A percentile compares a stretch with the other conserved stretches of the same genome.
phyloP scores from a whole-genome alignment of 139 green algal genomes.

The Parachlorella kessleri region DNA sequence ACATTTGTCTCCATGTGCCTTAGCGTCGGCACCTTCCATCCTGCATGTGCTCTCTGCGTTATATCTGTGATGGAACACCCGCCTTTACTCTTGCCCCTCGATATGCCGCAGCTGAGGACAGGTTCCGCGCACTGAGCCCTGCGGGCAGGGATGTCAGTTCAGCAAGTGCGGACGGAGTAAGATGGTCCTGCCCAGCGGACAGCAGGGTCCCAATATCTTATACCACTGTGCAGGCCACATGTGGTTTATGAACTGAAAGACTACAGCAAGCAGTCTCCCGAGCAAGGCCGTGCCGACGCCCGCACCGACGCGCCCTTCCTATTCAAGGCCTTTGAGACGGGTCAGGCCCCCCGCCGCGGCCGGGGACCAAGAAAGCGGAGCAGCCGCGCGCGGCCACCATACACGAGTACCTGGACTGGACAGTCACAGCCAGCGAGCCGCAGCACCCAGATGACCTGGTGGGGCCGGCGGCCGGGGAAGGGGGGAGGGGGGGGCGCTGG shows the following conservation, averaged over 20 bases:
- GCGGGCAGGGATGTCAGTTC: too few species aligned
- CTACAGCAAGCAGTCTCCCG: constrained; percentile 20
- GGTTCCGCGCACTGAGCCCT: too few species aligned
- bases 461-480: neutral
- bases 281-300: constrained; percentile 36
- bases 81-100: too few species aligned
- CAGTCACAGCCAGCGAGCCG: constrained; percentile 75
- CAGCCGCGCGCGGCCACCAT: constrained; percentile 85
- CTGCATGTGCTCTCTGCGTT: too few species aligned
- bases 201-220: too few species aligned
- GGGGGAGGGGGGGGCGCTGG: too few species aligned
- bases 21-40: too few species aligned
- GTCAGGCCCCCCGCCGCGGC: constrained; percentile 68
- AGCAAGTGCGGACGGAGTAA: too few species aligned
- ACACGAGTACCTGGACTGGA: constrained; percentile 97
- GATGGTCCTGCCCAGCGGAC: too few species aligned
- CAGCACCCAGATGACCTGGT: constrained; percentile 68
- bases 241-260: constrained; percentile 42
- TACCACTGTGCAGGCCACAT: constrained; percentile 36
- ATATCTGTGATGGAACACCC: too few species aligned
- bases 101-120: too few species aligned
- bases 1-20: too few species aligned
- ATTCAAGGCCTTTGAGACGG: constrained; percentile 92
- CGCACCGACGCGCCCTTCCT: constrained; percentile 82
- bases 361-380: constrained; percentile 63